phyloP scores from a whole-genome alignment of 2,329 filamentous ascomycete species.

The Talaromyces sp. region DNA sequence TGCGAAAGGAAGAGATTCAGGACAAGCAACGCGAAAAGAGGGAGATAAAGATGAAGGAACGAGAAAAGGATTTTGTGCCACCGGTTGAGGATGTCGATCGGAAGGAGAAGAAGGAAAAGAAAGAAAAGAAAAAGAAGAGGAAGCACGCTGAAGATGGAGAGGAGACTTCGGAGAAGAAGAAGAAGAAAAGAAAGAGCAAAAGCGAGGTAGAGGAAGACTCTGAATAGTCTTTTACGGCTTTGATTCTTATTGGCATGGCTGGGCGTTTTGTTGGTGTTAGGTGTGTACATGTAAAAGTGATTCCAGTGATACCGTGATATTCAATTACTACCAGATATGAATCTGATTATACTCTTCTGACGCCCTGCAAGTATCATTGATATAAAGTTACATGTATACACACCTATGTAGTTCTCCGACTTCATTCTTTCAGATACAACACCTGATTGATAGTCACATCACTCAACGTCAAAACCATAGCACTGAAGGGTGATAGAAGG shows the following conservation, averaged over 20 bases:
- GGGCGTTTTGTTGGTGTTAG: not conserved
- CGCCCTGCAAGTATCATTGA: no score
- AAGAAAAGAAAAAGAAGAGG: slow-evolving; percentile 21
- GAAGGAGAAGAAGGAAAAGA: slow-evolving; percentile 43
- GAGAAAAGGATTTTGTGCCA: slow-evolving; percentile 79
- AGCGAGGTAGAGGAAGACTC: not conserved
- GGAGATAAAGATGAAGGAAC: slow-evolving; percentile 79
- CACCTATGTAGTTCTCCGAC: no score
- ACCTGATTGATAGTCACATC: no score
- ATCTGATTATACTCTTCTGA: no score
- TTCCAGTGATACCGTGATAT: not conserved
- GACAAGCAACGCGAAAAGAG: slow-evolving; percentile 84
- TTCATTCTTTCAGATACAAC: no score
- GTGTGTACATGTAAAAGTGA: not conserved
- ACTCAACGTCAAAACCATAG: no score
- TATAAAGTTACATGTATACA: no score
- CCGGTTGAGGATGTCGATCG: slow-evolving; percentile 69
- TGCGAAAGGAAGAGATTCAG: slow-evolving; percentile 69
- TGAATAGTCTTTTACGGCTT: not conserved
- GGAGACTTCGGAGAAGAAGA: slow-evolving; percentile 47
- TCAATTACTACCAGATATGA: not conserved
- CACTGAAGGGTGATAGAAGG: no score
- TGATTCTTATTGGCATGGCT: not conserved
- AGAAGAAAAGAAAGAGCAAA: slow-evolving; percentile 20
- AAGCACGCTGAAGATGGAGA: slow-evolving; percentile 17